Percentiles rank a stretch among this genome's conserved stretches.
phyloP scores from a whole-genome alignment of 139 green algal genomes.

The Nannochloris sp. region DNA sequence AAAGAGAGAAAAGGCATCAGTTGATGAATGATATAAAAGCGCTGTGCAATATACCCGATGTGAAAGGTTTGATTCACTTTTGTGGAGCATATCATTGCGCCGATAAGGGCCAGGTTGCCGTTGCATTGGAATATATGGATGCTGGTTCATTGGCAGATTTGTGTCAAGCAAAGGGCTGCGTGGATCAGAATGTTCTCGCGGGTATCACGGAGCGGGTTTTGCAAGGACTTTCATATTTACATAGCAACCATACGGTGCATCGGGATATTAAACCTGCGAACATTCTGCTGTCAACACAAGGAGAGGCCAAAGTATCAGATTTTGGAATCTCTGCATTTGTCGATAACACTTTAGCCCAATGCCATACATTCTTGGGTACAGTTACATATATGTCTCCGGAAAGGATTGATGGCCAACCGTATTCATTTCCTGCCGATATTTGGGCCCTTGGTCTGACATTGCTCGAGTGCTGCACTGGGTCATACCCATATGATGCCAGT shows the following conservation, averaged over 20 bases:
- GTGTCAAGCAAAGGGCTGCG: constrained; percentile 43
- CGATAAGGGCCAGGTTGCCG: constrained; percentile 63
- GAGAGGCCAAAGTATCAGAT: constrained; percentile 76
- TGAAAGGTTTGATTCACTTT: constrained; percentile 60
- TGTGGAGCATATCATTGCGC: constrained; percentile 67
- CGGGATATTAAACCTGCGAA: constrained; percentile 93
- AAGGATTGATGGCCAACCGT: constrained; percentile 76
- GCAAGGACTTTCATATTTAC: constrained; percentile 67
- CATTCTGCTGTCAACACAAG: constrained; percentile 67
- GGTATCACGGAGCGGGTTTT: constrained; percentile 62
- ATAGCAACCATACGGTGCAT: constrained; percentile 69
- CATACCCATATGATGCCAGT: constrained; percentile 79
- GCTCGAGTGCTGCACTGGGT: constrained; percentile 77
- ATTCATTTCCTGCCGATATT: constrained; percentile 73
- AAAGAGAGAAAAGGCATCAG: constrained; percentile 69
- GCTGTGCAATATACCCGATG: constrained; percentile 48
- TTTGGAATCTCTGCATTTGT: constrained; percentile 89
- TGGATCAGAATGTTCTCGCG: constrained; percentile 73
- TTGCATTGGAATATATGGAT: constrained; percentile 96
- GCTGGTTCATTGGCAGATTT: constrained; percentile 81
- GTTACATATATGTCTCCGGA: constrained; percentile 98
- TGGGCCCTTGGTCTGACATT: constrained; percentile 82
- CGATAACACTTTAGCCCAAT: constrained; percentile 71
- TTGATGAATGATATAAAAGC: constrained; percentile 83
- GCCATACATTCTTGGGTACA: constrained; percentile 81